These are phyloP conservation scores for Triticum monococcum DNA, from an alignment of 176 grass and related monocot species.

Conservation along the genomic window DNA sequence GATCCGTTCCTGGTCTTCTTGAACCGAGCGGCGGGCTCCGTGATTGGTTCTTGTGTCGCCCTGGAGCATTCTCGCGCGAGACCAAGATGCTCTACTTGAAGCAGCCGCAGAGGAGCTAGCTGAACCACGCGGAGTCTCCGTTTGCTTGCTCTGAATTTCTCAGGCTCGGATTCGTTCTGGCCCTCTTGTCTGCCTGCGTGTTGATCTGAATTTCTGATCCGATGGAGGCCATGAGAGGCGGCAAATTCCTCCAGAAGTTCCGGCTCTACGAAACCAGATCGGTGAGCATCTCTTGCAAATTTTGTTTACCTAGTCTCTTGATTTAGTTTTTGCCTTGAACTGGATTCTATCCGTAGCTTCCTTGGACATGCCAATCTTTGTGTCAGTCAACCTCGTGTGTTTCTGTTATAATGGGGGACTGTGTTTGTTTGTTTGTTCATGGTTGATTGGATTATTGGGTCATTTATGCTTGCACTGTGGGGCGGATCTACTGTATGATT, in stretches of 20 bases:
- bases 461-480: conserved; percentile 22
- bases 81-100: conserved; percentile 57
- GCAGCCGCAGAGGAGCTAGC: conserved; percentile 33
- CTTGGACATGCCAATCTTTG: conserved; percentile 14
- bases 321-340: not conserved
- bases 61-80: conserved; percentile 29
- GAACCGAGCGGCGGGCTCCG: conserved; percentile 8
- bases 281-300: conserved; percentile 47
- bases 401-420: not conserved
- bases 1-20: conserved; percentile 8
- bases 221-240: conserved; percentile 53
- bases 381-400: not conserved
- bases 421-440: not conserved
- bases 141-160: not conserved
- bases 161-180: not conserved
- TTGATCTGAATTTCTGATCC: conserved; percentile 33
- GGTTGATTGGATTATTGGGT: conserved; percentile 20
- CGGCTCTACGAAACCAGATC: conserved; percentile 92
- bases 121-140: not conserved
- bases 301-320: not conserved
- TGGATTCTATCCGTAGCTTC: not conserved
- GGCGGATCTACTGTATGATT: conserved; percentile 21
- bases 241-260: conserved; percentile 83
- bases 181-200: not conserved
- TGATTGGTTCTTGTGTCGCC: not conserved